Base-by-base conservation (phyloP, 176 grass and related monocot species). In the Oropetium thomaeum region DNA sequence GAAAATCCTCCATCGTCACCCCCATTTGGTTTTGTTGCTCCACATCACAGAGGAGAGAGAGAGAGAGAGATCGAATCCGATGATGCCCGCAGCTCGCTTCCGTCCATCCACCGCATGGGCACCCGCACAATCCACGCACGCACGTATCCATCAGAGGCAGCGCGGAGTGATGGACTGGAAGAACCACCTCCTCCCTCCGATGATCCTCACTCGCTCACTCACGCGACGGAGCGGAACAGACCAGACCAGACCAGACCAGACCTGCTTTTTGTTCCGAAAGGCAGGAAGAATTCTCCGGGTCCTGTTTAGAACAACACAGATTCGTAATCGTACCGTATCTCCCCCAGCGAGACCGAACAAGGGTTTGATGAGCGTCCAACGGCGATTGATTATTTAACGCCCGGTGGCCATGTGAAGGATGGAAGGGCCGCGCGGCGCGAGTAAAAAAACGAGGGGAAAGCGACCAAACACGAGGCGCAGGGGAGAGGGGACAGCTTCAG, bases 41-140 rank as follows among this genome's bases (percentile, higher is more conserved):
- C 8, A 35, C 70, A 27, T 57, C 47, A n/a, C 16, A 12, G 22
- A 11, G 40, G 7, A 35, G 51, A 45, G 81, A n/a, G n/a, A n/a
- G n/a, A n/a, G n/a, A n/a, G n/a, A n/a, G n/a, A n/a, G n/a, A n/a
- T n/a, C n/a, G n/a, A 17, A 76, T 83, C 72, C 72, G 10, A 83
- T 76, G 81, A n/a, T n/a, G n/a, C n/a, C 38, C 12, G 10, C 22
- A 3, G 30, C 16, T 39, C n/a, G 51, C 80, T 10, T 58, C 55
- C n/a, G n/a, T n/a, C n/a, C n/a, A 37, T 37, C 26, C 55, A 29
- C 15, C 54, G 26, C 27, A 83, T 83, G 81, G 49, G 71, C 81
- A 69, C 71, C 71, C 81, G 47, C 81, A 69, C 39, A 58, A n/a
- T n/a, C 22, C n/a, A n/a, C n/a, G n/a, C n/a, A n/a, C n/a, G 31